Evolutionary conservation across 2,329 filamentous ascomycete species (phyloP).

Genomic region (Rutstroemia sp.): DNA sequence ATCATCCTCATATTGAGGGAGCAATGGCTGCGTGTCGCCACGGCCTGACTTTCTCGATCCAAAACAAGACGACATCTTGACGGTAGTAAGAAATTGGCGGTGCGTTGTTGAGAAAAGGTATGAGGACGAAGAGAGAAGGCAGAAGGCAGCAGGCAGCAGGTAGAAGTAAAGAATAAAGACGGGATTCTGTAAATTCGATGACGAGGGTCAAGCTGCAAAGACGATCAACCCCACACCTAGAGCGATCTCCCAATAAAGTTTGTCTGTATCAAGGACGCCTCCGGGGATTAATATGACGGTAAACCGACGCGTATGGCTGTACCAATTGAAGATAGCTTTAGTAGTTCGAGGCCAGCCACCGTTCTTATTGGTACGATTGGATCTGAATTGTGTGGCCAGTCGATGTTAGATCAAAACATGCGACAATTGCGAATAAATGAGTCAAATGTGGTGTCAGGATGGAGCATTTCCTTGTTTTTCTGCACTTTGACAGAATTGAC

Average conservation of each 20-base stretch:
- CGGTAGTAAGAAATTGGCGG: not conserved
- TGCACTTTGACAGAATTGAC: no score
- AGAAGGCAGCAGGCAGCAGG: not conserved
- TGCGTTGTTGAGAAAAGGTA: not conserved
- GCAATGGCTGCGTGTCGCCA: slow-evolving; percentile 52
- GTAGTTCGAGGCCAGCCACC: no score
- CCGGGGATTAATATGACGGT: no score
- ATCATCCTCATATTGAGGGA: slow-evolving; percentile 77
- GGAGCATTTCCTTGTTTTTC: no score
- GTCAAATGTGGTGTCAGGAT: no score
- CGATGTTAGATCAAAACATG: no score
- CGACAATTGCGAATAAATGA: no score
- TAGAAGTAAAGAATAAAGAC: not conserved
- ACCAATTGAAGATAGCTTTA: no score
- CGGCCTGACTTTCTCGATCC: slow-evolving; percentile 25
- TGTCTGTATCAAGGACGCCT: no score
- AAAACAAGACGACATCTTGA: slow-evolving; percentile 29
- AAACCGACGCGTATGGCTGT: no score
- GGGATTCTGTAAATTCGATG: slow-evolving; percentile 3
- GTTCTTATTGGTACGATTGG: no score
- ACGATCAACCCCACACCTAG: not conserved
- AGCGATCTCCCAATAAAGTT: not conserved
- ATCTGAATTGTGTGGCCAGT: no score
- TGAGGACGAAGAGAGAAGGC: not conserved
- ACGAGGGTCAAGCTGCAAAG: slow-evolving; percentile 4